Evolutionary conservation across 2,329 filamentous ascomycete species (phyloP).

Genomic region (Bipolaris oryzae): DNA sequence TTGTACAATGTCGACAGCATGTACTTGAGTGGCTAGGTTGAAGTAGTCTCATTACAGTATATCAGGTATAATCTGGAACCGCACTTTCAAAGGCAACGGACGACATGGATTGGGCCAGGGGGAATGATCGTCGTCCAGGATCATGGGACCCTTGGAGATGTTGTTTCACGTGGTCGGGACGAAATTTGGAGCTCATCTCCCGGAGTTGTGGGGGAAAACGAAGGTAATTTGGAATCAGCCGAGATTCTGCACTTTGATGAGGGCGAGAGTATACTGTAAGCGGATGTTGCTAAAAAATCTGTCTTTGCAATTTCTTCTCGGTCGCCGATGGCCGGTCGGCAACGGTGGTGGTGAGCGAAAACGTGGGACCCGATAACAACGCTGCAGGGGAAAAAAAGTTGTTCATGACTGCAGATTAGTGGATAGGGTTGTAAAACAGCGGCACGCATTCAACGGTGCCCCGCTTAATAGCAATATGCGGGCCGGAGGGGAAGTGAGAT

Average conservation of each 20-base stretch:
- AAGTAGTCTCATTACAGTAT: not conserved
- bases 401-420: not conserved
- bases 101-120: not conserved
- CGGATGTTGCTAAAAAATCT: not conserved
- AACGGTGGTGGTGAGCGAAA: not conserved
- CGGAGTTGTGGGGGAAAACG: conserved; percentile 3
- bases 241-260: not conserved
- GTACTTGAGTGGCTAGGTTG: not conserved
- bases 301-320: not conserved
- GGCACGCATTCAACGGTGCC: not conserved
- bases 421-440: not conserved
- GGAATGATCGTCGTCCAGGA: conserved; percentile 1
- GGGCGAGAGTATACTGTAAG: not conserved
- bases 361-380: no score
- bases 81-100: not conserved
- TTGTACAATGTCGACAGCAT: not conserved
- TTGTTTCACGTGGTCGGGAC: conserved; percentile 6
- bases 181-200: conserved; percentile 4
- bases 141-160: not conserved
- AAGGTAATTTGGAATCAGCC: not conserved
- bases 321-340: not conserved
- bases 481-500: not conserved
- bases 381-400: not conserved
- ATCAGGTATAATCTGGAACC: not conserved
- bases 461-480: not conserved